Conservation (phyloP, 2,329 filamentous ascomycete species). For the Fusarium siculi region DNA sequence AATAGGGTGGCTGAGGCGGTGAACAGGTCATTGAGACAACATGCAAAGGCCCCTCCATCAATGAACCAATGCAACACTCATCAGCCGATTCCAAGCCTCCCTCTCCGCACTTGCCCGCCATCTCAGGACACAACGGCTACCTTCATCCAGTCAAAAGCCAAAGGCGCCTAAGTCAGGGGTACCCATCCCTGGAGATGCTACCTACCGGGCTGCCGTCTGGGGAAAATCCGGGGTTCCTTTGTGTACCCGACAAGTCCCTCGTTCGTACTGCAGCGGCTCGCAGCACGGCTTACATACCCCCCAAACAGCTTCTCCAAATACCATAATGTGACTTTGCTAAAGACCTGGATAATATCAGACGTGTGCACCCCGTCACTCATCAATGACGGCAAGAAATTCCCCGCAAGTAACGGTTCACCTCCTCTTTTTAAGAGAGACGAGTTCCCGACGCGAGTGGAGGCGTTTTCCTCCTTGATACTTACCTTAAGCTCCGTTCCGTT, state of each 20-base stretch:
- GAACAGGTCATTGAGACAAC: background rate
- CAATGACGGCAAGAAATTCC: conserved; percentile 35
- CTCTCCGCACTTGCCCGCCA: conserved; percentile 24
- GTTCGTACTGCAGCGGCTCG: conserved; percentile 18
- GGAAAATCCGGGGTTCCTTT: conserved; percentile 30
- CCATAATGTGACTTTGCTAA: conserved; percentile 8
- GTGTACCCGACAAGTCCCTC: conserved; percentile 25
- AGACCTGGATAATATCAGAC: background rate
- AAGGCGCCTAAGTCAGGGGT: conserved; percentile 18
- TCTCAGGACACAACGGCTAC: conserved; percentile 12
- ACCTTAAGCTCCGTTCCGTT: conserved; percentile 5
- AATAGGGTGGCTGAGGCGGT: background rate
- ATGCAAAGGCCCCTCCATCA: conserved; percentile 4
- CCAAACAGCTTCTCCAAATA: conserved; percentile 23
- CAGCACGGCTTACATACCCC: background rate
- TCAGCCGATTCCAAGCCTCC: conserved; percentile 27
- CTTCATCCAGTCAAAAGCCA: conserved; percentile 23
- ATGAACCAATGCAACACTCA: conserved; percentile 24
- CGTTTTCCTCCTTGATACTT: conserved; percentile 14
- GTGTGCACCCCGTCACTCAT: conserved; percentile 22
- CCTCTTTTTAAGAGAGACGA: conserved; percentile 22
- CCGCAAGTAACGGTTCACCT: conserved; percentile 11
- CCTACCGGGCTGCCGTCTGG: conserved; percentile 19
- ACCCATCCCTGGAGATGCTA: conserved; percentile 6
- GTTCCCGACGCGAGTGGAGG: conserved; percentile 12